These are phyloP conservation scores for Mortierella sp. DNA, from an alignment of 371 early-diverging fungal genomes.

Conservation along the genomic window DNA sequence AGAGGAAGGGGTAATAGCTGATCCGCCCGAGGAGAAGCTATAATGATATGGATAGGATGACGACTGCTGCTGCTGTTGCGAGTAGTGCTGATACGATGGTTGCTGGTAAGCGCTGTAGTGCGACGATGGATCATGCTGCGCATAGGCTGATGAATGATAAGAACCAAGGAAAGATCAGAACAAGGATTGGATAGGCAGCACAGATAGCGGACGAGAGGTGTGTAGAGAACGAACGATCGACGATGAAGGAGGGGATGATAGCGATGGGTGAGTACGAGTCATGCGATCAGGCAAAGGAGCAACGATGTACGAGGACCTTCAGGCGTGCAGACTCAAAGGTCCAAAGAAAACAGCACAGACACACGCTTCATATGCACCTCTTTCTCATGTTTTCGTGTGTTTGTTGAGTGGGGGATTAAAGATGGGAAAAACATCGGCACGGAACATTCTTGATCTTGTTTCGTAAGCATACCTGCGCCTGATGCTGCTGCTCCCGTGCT, in stretches of 20 bases:
- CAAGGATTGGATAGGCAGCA: too few species aligned
- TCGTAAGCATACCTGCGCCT: constrained; percentile 16
- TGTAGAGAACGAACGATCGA: background rate
- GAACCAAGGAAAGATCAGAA: constrained; percentile 25
- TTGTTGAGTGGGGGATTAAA: too few species aligned
- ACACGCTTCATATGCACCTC: background rate
- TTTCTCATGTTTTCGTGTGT: too few species aligned
- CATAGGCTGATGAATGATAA: constrained; percentile 27
- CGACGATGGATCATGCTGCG: constrained; percentile 40
- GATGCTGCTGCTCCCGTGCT: background rate
- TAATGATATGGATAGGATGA: constrained; percentile 26
- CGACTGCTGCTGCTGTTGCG: constrained; percentile 28
- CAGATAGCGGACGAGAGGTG: constrained; percentile 19
- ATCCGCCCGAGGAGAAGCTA: constrained; percentile 24
- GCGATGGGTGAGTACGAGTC: background rate
- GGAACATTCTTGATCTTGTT: background rate
- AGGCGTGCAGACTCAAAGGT: background rate
- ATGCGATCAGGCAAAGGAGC: background rate
- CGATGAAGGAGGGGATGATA: background rate
- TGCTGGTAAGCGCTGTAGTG: constrained; percentile 37
- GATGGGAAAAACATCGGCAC: background rate
- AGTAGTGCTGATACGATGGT: constrained; percentile 24
- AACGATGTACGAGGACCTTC: too few species aligned
- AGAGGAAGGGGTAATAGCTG: constrained; percentile 44
- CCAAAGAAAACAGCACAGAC: background rate